Evolutionary conservation across 73 alveolate genomes (phyloP), one percentile per base, ranked within the genome.

Genomic region (Chromera velia): DNA sequence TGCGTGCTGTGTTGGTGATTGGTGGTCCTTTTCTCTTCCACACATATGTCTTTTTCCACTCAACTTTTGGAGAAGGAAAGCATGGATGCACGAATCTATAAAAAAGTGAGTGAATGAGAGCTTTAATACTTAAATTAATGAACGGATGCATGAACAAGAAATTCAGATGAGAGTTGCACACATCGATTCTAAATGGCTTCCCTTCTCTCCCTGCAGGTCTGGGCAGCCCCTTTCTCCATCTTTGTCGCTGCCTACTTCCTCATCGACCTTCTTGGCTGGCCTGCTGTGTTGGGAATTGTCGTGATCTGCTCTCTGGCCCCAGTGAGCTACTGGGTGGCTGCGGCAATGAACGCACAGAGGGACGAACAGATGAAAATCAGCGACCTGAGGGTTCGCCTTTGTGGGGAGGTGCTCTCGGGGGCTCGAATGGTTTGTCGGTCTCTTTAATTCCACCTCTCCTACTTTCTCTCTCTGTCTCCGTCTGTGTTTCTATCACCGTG

Each of bases 281-380:
- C 55, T 4, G 55, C 55, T 40, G 22, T 40, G 22, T 4, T 40
- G 22, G 55, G 55, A 4, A 40, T 40, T 13, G 4, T 40, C 55
- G 13, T 40, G 55, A 40, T 40, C 13, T 4, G 55, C 55, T 7
- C 55, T 40, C 22, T 40, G 55, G 55, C 55, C 4, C 55, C 55
- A 13, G 55, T 40, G 13, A 7, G 22, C 22, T 40, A 13, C 22
- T 40, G 55, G 55, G 13, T 40, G 22, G 13, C 4, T 13, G 55
- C 4, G 22, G 55, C 55, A 13, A 40, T 40, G 55, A 4, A 40
- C 22, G 22, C 49, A 0, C 32, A 47, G 24, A 22, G 74, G 22
- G 18, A 1, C 9, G 19, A 45, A 31, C 27, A 76, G 29, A 74
- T 76, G 71, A 34, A 76, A 45, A 65, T 76, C 62, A 65, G 76